These are phyloP conservation scores for Endoconidiophora laricicola DNA, from an alignment of 2,329 filamentous ascomycete species.

Conservation along the genomic window DNA sequence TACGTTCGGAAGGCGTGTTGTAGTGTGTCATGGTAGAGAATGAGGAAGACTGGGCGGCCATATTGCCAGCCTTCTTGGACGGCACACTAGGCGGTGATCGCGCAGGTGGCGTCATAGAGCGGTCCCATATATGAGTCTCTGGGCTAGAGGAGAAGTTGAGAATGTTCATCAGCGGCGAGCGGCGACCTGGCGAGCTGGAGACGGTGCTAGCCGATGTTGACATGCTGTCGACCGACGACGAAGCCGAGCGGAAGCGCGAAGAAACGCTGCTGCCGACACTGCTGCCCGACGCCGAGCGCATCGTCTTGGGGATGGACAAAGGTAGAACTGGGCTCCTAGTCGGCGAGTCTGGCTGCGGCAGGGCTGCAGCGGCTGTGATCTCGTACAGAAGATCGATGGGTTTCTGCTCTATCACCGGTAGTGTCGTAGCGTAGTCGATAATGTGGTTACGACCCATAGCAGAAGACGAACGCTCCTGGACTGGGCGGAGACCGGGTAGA, in stretches of 20 bases:
- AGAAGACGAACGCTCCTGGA: constrained; percentile 48
- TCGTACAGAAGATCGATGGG: constrained; percentile 15
- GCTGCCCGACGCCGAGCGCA: not conserved
- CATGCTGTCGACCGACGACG: constrained; percentile 3
- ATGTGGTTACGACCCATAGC: constrained; percentile 28
- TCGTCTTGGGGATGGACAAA: constrained; percentile 9
- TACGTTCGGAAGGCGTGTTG: constrained; percentile 40
- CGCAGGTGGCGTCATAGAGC: constrained; percentile 1
- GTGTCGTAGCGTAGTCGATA: constrained; percentile 4
- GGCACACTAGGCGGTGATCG: constrained; percentile 6
- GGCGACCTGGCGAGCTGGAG: not conserved
- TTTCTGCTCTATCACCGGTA: constrained; percentile 20
- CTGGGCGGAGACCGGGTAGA: constrained; percentile 46
- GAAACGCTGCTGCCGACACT: not conserved
- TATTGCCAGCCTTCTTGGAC: not conserved
- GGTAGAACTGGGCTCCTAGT: constrained; percentile 4
- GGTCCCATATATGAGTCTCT: not conserved
- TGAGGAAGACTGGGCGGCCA: not conserved
- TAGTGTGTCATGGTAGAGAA: constrained; percentile 20
- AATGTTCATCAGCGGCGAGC: not conserved
- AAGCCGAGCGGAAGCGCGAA: constrained; percentile 9
- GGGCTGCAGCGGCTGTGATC: not conserved
- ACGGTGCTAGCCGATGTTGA: not conserved
- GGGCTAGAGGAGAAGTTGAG: not conserved
- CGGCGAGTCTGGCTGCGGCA: constrained; percentile 6